A percentile compares a stretch with the other conserved stretches of the same genome.
Conservation (phyloP, 176 grass and related monocot species). For the Carex parvula region DNA sequence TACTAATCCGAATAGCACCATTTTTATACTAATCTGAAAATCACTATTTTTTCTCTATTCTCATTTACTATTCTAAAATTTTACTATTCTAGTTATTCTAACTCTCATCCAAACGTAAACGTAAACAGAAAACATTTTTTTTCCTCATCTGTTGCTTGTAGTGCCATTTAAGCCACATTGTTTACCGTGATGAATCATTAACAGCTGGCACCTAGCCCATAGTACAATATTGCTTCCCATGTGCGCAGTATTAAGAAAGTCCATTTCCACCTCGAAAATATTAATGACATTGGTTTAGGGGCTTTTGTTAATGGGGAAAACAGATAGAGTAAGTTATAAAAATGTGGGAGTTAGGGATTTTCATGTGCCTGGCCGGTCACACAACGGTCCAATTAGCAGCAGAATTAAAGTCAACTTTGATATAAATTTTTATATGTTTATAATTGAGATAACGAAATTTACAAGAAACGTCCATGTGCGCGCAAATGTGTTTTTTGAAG, state of each 20-base stretch:
- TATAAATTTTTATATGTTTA: neutral
- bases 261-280: no score
- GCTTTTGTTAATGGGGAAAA: neutral
- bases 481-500: neutral
- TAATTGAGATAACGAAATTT: neutral
- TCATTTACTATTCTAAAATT: no score
- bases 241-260: constrained; percentile 1
- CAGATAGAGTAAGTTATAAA: neutral
- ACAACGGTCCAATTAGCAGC: neutral
- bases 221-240: neutral
- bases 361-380: constrained; percentile 16
- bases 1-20: no score
- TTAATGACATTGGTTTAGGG: no score
- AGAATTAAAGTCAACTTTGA: constrained; percentile 9
- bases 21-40: no score
- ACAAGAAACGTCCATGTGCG: constrained; percentile 9
- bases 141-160: neutral
- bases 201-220: neutral
- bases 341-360: neutral
- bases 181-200: neutral
- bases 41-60: no score
- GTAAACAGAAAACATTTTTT: no score
- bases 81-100: no score
- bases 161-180: neutral
- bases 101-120: no score